phyloP scores from a whole-genome alignment of 2,329 filamentous ascomycete species.

The Pestalotiopsis sp. region DNA sequence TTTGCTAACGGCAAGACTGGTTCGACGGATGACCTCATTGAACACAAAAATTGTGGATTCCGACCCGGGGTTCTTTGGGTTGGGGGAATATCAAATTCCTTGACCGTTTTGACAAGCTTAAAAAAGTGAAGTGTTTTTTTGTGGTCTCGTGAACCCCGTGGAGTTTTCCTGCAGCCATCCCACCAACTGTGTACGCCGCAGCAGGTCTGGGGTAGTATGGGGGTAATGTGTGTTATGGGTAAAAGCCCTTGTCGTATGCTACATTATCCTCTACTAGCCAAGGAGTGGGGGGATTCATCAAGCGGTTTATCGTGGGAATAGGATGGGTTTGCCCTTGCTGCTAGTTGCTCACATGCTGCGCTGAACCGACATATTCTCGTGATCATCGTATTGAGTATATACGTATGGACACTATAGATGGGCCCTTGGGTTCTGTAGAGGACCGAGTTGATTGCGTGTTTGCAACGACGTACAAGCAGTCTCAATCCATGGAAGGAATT shows the following conservation, averaged over 20 bases:
- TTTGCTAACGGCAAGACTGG: not conserved
- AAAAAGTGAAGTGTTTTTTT: not conserved
- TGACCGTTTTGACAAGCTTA: not conserved
- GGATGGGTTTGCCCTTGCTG: not conserved
- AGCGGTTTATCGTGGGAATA: not conserved
- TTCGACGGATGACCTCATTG: not conserved
- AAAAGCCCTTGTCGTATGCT: not conserved
- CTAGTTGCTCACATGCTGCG: not conserved
- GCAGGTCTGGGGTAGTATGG: not conserved
- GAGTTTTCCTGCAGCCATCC: not conserved
- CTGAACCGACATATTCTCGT: not conserved
- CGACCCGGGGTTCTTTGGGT: not conserved
- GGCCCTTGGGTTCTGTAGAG: no score
- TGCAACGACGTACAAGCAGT: no score
- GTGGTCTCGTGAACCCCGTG: not conserved
- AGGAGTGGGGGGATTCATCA: not conserved
- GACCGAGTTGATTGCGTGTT: no score
- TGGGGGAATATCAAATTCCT: no score
- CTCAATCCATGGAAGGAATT: no score
- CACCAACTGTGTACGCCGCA: not conserved
- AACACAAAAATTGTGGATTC: not conserved
- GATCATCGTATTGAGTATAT: not conserved
- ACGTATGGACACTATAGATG: not conserved
- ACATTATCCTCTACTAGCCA: not conserved
- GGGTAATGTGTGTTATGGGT: not conserved